Conservation (phyloP, 2,329 filamentous ascomycete genomes). For the Aquanectria penicillioides region DNA sequence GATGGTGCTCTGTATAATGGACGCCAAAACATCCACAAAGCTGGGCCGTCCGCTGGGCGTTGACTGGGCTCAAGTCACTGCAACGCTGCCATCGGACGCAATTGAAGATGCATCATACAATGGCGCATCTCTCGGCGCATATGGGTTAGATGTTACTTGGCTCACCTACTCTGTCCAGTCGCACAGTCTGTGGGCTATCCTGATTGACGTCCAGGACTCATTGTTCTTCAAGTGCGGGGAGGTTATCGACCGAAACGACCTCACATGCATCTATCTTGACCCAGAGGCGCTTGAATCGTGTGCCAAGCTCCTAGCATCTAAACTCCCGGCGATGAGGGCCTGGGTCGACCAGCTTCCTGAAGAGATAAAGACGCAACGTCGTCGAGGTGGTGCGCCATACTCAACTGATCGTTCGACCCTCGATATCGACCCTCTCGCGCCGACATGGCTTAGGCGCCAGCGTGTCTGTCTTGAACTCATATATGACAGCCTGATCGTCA, state of each 20-base stretch:
- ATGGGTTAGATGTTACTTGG: constrained; percentile 32
- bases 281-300: constrained; percentile 27
- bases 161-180: constrained; percentile 30
- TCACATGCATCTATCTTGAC: constrained; percentile 29
- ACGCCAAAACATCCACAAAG: constrained; percentile 58
- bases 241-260: constrained; percentile 1
- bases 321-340: constrained; percentile 42
- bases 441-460: constrained; percentile 52
- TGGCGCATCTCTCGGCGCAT: constrained; percentile 25
- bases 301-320: constrained; percentile 34
- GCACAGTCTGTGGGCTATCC: constrained; percentile 25
- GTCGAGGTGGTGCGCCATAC: constrained; percentile 42
- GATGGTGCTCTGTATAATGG: constrained; percentile 61
- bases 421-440: constrained; percentile 43
- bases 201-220: constrained; percentile 39
- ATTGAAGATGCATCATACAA: constrained; percentile 23
- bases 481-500: constrained; percentile 51
- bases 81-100: constrained; percentile 45
- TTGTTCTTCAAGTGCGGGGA: constrained; percentile 42
- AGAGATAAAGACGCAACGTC: constrained; percentile 47
- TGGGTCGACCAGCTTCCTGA: constrained; percentile 46
- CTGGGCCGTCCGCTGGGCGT: constrained; percentile 56
- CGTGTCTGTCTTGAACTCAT: constrained; percentile 53
- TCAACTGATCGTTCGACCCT: constrained; percentile 46
- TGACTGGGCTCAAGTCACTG: constrained; percentile 46